Evolutionary conservation across 2,329 filamentous ascomycete genomes (phyloP), one percentile per base, ranked within the genome.

Genomic region (Fusarium hostae): DNA sequence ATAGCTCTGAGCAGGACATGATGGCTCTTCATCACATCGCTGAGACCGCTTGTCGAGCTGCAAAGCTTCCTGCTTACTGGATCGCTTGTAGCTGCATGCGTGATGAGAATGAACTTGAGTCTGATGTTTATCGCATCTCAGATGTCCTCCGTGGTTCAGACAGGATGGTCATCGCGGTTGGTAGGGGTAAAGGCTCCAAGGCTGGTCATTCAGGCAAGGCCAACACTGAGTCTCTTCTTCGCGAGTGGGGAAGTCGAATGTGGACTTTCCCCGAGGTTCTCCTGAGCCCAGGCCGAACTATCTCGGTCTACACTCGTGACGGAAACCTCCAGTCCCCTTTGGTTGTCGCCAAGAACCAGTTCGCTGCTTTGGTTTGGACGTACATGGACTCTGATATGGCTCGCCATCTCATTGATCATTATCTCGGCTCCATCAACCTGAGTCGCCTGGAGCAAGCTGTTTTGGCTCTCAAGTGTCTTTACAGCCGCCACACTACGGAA

Each of bases 341-440:
- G 30, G 60, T 73, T 12, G 54, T 81, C 3, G 68, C 71, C 41
- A 81, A 82, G 70, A 79, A 77, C 44, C 75, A 79, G 59, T 79
- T 82, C 20, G 76, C 80, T 5, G 72, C 72, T 10, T 62, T 71
- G 6, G 78, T 77, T 10, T 81, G 79, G 79, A 66, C 73, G 4
- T 74, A 72, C 35, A 73, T 67, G 56, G 79, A 80, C 44, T 66
- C 75, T 6, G 51, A 67, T n/a, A 55, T 70, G 6, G 73, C 79
- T 15, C 73, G 79, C 10, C 77, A 81, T 39, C 74, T 82, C 18
- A 74, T 79, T 20, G 80, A 82, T 24, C 80, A 82, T 71, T 82
- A 79, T 50, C 59, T 77, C 20, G 78, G 78, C 37, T 78, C 63
- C 45, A 75, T 82, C 16, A 71, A 57, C 20, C 74, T 82, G 16